These are phyloP conservation scores for Trichoderma lentiforme DNA, from an alignment of 2,329 filamentous ascomycete genomes.

Conservation along the genomic window DNA sequence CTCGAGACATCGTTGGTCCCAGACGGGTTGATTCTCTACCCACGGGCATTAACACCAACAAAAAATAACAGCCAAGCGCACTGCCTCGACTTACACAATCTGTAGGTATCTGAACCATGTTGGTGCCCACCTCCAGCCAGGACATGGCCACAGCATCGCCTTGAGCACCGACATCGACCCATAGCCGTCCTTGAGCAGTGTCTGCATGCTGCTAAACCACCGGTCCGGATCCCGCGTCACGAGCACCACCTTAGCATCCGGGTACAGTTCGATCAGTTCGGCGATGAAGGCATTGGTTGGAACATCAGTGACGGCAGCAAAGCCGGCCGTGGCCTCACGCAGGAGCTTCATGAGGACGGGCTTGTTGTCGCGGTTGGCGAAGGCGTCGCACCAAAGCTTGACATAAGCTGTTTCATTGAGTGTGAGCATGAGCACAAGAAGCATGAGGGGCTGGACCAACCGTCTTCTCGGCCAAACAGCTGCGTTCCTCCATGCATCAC, in stretches of 20 bases:
- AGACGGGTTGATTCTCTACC: background rate
- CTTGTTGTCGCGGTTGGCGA: conserved; percentile 22
- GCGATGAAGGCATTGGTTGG: conserved; percentile 41
- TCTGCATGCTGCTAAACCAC: conserved; percentile 35
- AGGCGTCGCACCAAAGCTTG: conserved; percentile 18
- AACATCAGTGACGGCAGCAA: conserved; percentile 45
- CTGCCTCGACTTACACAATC: background rate
- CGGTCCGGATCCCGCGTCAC: conserved; percentile 35
- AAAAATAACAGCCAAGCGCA: background rate
- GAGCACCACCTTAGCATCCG: conserved; percentile 46
- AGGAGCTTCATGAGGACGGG: conserved; percentile 31
- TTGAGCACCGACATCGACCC: background rate
- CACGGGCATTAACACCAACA: background rate
- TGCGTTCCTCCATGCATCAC: conserved; percentile 48
- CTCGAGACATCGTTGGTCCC: background rate
- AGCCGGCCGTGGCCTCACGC: conserved; percentile 39
- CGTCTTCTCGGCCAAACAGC: conserved; percentile 34
- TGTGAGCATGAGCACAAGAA: background rate
- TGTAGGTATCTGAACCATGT: background rate
- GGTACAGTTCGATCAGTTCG: conserved; percentile 47
- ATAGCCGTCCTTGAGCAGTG: background rate
- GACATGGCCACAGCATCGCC: conserved; percentile 18
- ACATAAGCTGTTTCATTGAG: conserved; percentile 12
- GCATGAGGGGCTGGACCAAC: conserved; percentile 21
- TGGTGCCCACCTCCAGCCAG: conserved; percentile 19